Evolutionary conservation across 371 early-diverging fungal genomes (phyloP), one percentile per base, ranked within the genome.

Genomic region (Basidiobolus meristosporus): DNA sequence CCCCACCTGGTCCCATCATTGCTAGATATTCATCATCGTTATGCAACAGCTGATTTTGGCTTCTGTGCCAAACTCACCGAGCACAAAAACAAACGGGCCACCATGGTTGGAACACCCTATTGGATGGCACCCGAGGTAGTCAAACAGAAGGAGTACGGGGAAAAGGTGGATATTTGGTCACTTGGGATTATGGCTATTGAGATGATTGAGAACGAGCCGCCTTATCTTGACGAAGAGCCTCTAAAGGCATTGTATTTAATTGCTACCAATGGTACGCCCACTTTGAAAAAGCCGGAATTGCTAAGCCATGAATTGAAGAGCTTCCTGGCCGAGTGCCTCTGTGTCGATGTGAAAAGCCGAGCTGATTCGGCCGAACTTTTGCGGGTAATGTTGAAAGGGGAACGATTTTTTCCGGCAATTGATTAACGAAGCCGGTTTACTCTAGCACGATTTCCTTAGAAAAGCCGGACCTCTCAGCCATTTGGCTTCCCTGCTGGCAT

Each of bases 131-230:
- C 90, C 16, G 93, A 90, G 53, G 82, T 90, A 0, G 86, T 93
- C 42, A 83, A 70, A 58, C 83, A 82, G 45, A 82, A 83, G 54
- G 80, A 85, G 39, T 95, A 93, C 52, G 87, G 83, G 11, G 69
- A 68, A 40, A 82, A 80, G 58, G 84, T 85, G 7, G 95, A 93
- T 59, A 75, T 89, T 40, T 93, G 93, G 93, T 86, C 89, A 3
- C 52, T 86, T 39, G 88, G 90, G 39, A 89, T 93, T 44, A 85
- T 90, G 82, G 86, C 91, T 1, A 96, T 95, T 51, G 96, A 98
- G 61, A 89, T 98, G 89, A 74, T 93, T 47, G 92, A 95, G 55
- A 86, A 87, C 39, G 91, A 90, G 59, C 95, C 95, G 19, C 99
- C 99, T 29, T 98, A 95, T 54, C 57, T 92, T 51, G 86, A 91